Base-by-base conservation (phyloP, 2,329 filamentous ascomycete genomes). In the Penicillium sp. region DNA sequence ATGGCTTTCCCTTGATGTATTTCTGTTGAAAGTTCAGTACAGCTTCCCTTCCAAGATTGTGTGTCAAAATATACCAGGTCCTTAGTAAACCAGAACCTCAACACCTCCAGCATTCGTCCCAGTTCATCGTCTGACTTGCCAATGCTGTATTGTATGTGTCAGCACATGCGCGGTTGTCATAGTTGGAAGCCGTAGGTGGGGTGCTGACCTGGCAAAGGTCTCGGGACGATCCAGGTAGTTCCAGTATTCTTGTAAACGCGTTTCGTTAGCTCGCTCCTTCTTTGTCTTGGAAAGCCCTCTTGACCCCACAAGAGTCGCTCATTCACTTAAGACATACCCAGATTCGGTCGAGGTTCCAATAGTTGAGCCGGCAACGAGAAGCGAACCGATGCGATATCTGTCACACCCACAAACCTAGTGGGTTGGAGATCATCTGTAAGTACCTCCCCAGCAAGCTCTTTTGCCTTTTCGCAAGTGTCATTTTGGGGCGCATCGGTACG, bases 31-130 rank as follows among this genome's bases (percentile, higher is more conserved):
- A 8, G 19, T 54, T 70, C 55, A 76, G 69, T 61, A 60, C 49
- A 30, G 55, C 37, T 60, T 59, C 37, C 35, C 25, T 45, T 37
- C 37, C 28, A 53, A 16, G 13, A 54, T 14, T 28, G 42, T 13
- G 60, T 16, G 25, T 49, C 51, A 58, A 58, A 46, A 67, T 75
- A 67, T 80, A 87, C 85, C 78, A 99, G 78, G 77, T 99, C 95
- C 78, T 99, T 99, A 65, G 95, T 98, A 72, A 98, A 96, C 95
- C 95, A 99, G 79, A 98, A 99, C 62, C 93, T 89, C 70, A 98
- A 80, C 33, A 96, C 92, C 73, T 94, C 93, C 55, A 99, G 85
- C 91, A 97, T 97, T 69, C 95, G 92, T 70, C 95, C 94, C 58
- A 98, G 82, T 11, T 90, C 86, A 70, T 98, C 92, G 70, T 98